Evolutionary conservation across 257 asterid species (phyloP).

Genomic region (Solanum sitiens): DNA sequence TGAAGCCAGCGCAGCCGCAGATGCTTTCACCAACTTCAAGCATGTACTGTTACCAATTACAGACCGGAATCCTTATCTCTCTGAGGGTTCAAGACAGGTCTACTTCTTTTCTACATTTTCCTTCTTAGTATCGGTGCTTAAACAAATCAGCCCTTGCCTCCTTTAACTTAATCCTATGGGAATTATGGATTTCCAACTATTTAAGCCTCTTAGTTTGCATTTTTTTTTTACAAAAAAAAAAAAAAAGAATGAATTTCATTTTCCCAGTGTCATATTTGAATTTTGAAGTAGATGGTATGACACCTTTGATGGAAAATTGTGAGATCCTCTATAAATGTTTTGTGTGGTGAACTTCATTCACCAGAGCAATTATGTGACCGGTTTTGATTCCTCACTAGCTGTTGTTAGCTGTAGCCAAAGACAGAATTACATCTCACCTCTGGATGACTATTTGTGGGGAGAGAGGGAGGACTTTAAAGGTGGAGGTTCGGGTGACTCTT

Average conservation of each 20-base stretch:
- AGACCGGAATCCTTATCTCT: slow-evolving; percentile 82
- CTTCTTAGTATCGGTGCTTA: background rate
- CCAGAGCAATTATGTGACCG: background rate
- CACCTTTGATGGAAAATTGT: background rate
- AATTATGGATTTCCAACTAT: background rate
- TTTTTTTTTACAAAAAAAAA: background rate
- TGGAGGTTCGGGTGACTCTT: background rate
- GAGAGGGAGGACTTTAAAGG: background rate
- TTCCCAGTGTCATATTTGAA: background rate
- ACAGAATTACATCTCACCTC: background rate
- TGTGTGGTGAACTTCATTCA: background rate
- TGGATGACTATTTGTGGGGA: background rate
- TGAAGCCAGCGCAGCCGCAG: slow-evolving; percentile 37
- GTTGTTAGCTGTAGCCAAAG: background rate
- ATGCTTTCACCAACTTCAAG: slow-evolving; percentile 57
- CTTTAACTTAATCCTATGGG: background rate
- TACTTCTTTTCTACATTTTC: background rate
- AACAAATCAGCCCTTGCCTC: background rate
- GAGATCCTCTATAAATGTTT: background rate
- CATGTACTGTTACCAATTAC: slow-evolving; percentile 86
- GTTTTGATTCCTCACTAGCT: background rate
- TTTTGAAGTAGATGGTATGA: background rate
- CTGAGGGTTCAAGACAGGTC: slow-evolving; percentile 95
- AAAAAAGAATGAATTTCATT: background rate
- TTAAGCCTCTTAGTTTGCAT: background rate